Percentiles rank a stretch among this genome's conserved stretches.
Evolutionary conservation across 129 eudicot species (phyloP).

Genomic region (Tagetes patula): DNA sequence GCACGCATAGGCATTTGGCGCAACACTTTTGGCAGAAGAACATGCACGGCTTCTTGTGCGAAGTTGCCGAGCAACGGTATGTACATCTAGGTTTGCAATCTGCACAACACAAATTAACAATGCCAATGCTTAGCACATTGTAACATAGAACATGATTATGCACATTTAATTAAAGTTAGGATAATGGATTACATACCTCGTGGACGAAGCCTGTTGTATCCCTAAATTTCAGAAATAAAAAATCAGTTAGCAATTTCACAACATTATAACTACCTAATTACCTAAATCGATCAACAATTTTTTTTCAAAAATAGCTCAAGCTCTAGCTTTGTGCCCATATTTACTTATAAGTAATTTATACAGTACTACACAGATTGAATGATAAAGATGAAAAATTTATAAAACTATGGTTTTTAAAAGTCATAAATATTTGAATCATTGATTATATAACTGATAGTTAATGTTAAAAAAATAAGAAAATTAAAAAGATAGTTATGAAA

Average conservation of each 20-base stretch:
- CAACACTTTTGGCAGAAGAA: slow-evolving; percentile 69
- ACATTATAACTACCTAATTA: background rate
- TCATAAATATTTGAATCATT: too few relatives aligned
- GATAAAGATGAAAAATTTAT: too few relatives aligned
- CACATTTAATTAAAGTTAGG: background rate
- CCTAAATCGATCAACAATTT: too few relatives aligned
- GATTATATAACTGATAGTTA: too few relatives aligned
- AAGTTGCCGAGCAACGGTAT: slow-evolving; percentile 69
- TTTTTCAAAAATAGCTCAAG: too few relatives aligned
- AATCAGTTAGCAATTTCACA: background rate
- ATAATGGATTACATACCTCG: slow-evolving; percentile 29
- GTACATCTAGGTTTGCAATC: slow-evolving; percentile 62
- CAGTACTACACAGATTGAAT: too few relatives aligned
- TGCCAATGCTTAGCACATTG: background rate
- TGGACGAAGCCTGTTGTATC: slow-evolving; percentile 53
- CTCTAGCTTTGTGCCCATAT: too few relatives aligned
- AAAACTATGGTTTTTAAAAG: too few relatives aligned
- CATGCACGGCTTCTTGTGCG: slow-evolving; percentile 84
- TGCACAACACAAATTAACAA: slow-evolving; percentile 12
- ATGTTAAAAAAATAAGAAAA: too few relatives aligned
- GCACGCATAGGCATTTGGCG: slow-evolving; percentile 72
- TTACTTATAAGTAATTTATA: too few relatives aligned
- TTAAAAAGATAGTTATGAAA: too few relatives aligned
- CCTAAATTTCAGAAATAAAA: slow-evolving; percentile 29
- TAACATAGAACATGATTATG: slow-evolving; percentile 5